These are phyloP conservation scores for Colletotrichum higginsianum DNA, from an alignment of 2,329 filamentous ascomycete genomes.

Conservation along the genomic window DNA sequence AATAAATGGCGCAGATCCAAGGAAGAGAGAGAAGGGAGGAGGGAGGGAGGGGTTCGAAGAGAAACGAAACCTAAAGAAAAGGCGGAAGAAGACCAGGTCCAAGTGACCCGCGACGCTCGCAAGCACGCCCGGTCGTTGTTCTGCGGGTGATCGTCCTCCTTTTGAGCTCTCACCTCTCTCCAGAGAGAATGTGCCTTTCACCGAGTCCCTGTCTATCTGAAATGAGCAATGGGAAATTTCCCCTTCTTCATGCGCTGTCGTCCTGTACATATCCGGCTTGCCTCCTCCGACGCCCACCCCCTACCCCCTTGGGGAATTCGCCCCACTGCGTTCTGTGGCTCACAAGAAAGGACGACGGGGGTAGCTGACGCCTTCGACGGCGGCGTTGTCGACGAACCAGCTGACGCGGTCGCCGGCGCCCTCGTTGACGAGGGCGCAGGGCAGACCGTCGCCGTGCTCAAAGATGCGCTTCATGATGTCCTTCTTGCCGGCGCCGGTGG, in stretches of 20 bases:
- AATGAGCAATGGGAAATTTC: constrained; percentile 20
- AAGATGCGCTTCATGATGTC: constrained; percentile 95
- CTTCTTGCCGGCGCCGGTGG: constrained; percentile 91
- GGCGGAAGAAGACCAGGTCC: not conserved
- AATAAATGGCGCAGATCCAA: constrained; percentile 16
- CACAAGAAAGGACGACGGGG: constrained; percentile 79
- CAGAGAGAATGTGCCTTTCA: constrained; percentile 25
- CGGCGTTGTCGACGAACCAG: constrained; percentile 94
- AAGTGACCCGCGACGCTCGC: constrained; percentile 7
- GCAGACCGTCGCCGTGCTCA: constrained; percentile 84
- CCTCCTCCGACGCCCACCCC: constrained; percentile 18
- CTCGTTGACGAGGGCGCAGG: constrained; percentile 90
- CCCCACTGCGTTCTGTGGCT: constrained; percentile 25
- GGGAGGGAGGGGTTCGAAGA: not conserved
- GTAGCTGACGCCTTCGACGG: constrained; percentile 88
- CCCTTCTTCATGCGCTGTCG: constrained; percentile 14
- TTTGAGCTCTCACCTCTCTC: constrained; percentile 13
- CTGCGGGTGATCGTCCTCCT: not conserved
- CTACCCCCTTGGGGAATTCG: not conserved
- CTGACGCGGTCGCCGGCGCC: constrained; percentile 87
- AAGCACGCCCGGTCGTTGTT: constrained; percentile 13
- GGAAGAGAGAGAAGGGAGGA: not conserved
- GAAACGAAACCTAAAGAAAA: not conserved
- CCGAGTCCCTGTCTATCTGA: constrained; percentile 35
- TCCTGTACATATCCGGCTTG: constrained; percentile 4